Percentiles rank a stretch among this genome's conserved stretches.
phyloP scores from a whole-genome alignment of 2,329 filamentous ascomycete species.

The Periconia macrospinosa region DNA sequence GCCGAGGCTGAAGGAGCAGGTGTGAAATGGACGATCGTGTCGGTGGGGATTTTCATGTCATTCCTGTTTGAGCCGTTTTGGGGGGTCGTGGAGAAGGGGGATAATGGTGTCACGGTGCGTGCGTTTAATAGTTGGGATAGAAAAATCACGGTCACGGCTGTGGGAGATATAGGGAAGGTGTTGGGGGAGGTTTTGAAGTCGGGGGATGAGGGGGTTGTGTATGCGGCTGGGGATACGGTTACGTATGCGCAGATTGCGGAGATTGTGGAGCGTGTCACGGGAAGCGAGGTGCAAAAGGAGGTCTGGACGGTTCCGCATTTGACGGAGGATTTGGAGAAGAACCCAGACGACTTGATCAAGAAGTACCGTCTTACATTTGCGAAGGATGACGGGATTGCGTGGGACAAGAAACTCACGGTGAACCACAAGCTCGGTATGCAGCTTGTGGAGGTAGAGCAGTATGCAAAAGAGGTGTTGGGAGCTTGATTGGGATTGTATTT shows the following conservation, averaged over 20 bases:
- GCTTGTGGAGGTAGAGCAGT: constrained; percentile 49
- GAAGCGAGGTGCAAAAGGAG: constrained; percentile 50
- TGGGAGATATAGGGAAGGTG: constrained; percentile 64
- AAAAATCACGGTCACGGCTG: constrained; percentile 63
- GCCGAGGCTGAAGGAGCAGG: constrained; percentile 19
- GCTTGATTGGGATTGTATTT: neutral
- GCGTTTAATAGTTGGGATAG: constrained; percentile 66
- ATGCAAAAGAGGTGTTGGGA: constrained; percentile 21
- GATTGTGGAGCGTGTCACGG: constrained; percentile 51
- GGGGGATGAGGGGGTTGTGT: constrained; percentile 47
- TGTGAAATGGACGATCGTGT: constrained; percentile 65
- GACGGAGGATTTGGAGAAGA: constrained; percentile 48
- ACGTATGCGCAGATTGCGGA: constrained; percentile 59
- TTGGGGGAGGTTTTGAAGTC: constrained; percentile 58
- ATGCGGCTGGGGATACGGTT: constrained; percentile 64
- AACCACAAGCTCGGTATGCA: constrained; percentile 55
- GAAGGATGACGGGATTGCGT: constrained; percentile 58
- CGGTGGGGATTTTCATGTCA: constrained; percentile 71
- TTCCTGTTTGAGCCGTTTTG: constrained; percentile 68
- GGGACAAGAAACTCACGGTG: constrained; percentile 57
- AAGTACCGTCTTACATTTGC: constrained; percentile 67
- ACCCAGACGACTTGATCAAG: constrained; percentile 54
- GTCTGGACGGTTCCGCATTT: constrained; percentile 54
- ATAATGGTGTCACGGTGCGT: constrained; percentile 43
- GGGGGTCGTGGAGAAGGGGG: constrained; percentile 58